Percentiles rank a stretch among this genome's conserved stretches.
Evolutionary conservation across 805 yeast species (phyloP).

Genomic region (Candida morakotiae): DNA sequence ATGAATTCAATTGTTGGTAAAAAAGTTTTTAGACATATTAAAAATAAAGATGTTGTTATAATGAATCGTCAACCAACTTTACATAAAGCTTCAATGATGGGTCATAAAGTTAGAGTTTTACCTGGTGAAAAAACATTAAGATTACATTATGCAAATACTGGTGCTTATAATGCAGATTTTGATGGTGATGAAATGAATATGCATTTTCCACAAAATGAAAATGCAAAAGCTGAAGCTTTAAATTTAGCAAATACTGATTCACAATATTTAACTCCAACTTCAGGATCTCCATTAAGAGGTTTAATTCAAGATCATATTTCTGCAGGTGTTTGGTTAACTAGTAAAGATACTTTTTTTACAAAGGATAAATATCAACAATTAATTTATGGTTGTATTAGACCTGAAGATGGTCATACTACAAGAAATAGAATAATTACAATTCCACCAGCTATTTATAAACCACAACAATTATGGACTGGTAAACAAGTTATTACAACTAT

Average conservation of each 20-base stretch:
- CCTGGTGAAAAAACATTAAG: conserved; percentile 97
- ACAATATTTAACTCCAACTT: conserved; percentile 96
- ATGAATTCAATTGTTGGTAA: conserved; percentile 71
- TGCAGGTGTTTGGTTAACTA: conserved; percentile 98
- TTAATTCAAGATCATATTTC: conserved; percentile 97
- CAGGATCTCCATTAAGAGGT: conserved; percentile 98
- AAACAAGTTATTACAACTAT: conserved; percentile 95
- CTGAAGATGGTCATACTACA: conserved; percentile 96
- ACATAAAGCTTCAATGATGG: conserved; percentile 99
- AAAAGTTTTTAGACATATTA: conserved; percentile 91
- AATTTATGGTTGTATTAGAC: conserved; percentile 89
- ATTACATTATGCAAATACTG: conserved; percentile 97
- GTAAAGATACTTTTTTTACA: conserved; percentile 85
- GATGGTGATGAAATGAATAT: conserved; percentile 99
- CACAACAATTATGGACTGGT: conserved; percentile 94
- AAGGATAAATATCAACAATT: conserved; percentile 92
- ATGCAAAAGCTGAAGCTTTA: conserved; percentile 94
- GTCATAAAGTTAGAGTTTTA: conserved; percentile 92
- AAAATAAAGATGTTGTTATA: conserved; percentile 89
- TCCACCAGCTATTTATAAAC: conserved; percentile 87
- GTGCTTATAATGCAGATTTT: conserved; percentile 98
- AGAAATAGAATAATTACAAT: conserved; percentile 62
- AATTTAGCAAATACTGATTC: conserved; percentile 95
- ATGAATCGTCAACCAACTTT: conserved; percentile 99
- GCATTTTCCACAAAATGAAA: conserved; percentile 98